Conservation (phyloP, 2,329 filamentous ascomycete genomes). For the Septoria petroselini region DNA sequence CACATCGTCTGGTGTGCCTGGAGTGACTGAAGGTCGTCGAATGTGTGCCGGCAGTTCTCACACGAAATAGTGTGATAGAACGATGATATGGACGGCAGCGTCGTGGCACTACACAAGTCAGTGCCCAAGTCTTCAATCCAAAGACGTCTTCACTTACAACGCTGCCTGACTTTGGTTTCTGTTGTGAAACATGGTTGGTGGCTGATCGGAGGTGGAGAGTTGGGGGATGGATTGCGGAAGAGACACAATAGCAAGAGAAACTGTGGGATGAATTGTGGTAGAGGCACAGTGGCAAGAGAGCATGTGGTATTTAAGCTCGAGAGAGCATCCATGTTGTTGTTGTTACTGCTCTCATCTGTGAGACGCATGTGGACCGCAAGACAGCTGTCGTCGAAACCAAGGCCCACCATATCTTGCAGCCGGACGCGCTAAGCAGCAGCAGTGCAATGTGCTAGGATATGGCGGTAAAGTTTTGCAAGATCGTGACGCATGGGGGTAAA, state of each 20-base stretch:
- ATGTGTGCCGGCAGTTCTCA: neutral
- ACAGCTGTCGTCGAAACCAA: slow-evolving; percentile 23
- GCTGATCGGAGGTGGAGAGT: neutral
- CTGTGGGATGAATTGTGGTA: slow-evolving; percentile 18
- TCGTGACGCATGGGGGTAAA: slow-evolving; percentile 17
- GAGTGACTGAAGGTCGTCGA: neutral
- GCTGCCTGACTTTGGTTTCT: neutral
- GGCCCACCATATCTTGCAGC: slow-evolving; percentile 18
- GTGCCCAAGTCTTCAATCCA: neutral
- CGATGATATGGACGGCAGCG: slow-evolving; percentile 5
- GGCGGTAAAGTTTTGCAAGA: slow-evolving; percentile 19
- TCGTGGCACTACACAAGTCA: slow-evolving; percentile 6
- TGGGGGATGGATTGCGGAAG: neutral
- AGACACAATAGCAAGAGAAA: slow-evolving; percentile 16
- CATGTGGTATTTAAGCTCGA: slow-evolving; percentile 20
- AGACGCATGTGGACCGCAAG: slow-evolving; percentile 14
- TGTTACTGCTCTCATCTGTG: slow-evolving; percentile 13
- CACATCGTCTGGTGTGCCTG: neutral
- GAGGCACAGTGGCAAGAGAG: slow-evolving; percentile 9
- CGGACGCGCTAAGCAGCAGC: slow-evolving; percentile 26
- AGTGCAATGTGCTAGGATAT: slow-evolving; percentile 22
- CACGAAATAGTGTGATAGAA: slow-evolving; percentile 2
- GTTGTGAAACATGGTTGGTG: neutral
- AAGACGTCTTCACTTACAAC: neutral
- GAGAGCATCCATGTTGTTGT: slow-evolving; percentile 19